Evolutionary conservation across 148 eudicot species (phyloP).

Genomic region (Beta vulgaris): DNA sequence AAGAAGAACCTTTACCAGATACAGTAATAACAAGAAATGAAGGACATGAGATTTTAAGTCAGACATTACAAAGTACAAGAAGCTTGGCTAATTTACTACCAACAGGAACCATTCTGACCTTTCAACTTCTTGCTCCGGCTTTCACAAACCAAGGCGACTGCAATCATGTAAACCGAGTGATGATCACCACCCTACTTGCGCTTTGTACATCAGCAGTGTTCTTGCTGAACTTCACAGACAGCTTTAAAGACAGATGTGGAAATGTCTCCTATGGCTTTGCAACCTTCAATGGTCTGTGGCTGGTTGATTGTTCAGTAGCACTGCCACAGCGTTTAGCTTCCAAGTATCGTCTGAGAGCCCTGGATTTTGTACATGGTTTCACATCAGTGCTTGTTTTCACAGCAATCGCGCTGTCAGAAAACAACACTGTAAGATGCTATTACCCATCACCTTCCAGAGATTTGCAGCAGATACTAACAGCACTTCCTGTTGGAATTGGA

Average conservation of each 20-base stretch:
- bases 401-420: slow-evolving; percentile 59
- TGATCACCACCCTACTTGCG: slow-evolving; percentile 43
- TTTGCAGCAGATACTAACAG: slow-evolving; percentile 41
- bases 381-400: slow-evolving; percentile 63
- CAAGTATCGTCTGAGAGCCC: slow-evolving; percentile 38
- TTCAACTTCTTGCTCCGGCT: slow-evolving; percentile 62
- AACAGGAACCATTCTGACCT: slow-evolving; percentile 63
- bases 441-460: slow-evolving; percentile 54
- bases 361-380: slow-evolving; percentile 61
- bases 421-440: slow-evolving; percentile 56
- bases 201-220: slow-evolving; percentile 51
- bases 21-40: slow-evolving; percentile 40
- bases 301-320: slow-evolving; percentile 51
- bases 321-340: slow-evolving; percentile 39
- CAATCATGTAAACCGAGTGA: slow-evolving; percentile 28
- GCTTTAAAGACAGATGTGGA: slow-evolving; percentile 54
- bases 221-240: slow-evolving; percentile 63
- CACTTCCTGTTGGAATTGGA: slow-evolving; percentile 60
- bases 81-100: slow-evolving; percentile 68
- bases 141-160: slow-evolving; percentile 64
- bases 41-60: slow-evolving; percentile 49
- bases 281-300: slow-evolving; percentile 57
- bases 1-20: slow-evolving; percentile 30
- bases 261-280: slow-evolving; percentile 54
- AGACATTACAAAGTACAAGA: slow-evolving; percentile 62